phyloP scores from a whole-genome alignment of 176 grass and related monocot species.

The Musa schizocarpa region DNA sequence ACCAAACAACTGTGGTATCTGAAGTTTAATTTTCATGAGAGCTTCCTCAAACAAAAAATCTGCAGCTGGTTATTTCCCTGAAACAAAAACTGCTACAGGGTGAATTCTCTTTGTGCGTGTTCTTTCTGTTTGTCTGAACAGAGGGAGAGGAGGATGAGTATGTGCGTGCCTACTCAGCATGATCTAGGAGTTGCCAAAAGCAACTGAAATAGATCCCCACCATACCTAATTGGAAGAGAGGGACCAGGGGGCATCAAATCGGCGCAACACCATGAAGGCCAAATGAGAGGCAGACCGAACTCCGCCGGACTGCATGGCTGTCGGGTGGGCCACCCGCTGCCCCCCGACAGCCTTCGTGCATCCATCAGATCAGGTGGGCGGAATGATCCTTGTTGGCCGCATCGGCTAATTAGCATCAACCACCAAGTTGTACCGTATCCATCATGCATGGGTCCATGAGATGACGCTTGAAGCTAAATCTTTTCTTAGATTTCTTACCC shows the following conservation, averaged over 20 bases:
- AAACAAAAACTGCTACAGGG: too few species aligned
- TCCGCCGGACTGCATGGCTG: not conserved
- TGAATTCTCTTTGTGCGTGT: not conserved
- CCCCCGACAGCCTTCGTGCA: constrained; percentile 1
- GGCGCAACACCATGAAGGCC: not conserved
- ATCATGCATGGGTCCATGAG: not conserved
- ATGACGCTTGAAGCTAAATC: not conserved
- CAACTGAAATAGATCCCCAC: not conserved
- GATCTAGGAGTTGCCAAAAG: not conserved
- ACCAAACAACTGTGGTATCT: too few species aligned
- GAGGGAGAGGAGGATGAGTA: not conserved
- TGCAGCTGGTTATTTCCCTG: too few species aligned
- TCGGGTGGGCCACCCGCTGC: not conserved
- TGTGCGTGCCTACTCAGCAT: not conserved
- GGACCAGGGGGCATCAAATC: not conserved
- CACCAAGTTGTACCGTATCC: not conserved
- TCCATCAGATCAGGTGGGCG: constrained; percentile 6
- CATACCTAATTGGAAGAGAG: not conserved
- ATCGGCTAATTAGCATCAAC: not conserved
- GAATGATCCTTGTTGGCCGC: not conserved
- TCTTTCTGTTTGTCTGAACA: not conserved
- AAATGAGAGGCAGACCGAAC: constrained; percentile 2
- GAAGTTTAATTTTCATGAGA: too few species aligned
- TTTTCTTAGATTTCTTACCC: not conserved
- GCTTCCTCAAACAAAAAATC: too few species aligned